Evolutionary conservation across 2,329 filamentous ascomycete species (phyloP).

Genomic region (Laburnicola sp.): DNA sequence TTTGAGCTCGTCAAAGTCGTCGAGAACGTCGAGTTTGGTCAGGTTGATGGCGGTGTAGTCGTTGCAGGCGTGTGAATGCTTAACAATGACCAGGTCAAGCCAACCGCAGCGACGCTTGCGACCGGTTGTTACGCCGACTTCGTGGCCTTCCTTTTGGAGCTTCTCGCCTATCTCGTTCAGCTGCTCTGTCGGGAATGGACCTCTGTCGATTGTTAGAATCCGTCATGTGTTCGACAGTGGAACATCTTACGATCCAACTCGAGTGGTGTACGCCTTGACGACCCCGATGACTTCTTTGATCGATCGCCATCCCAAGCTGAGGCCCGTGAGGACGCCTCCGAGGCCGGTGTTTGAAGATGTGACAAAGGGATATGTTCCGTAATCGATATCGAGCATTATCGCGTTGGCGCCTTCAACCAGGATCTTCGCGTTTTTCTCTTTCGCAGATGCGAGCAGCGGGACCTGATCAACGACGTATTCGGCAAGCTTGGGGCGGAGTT

Average conservation of each 20-base stretch:
- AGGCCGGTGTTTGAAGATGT: slow-evolving; percentile 63
- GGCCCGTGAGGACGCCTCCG: slow-evolving; percentile 65
- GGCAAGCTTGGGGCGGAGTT: slow-evolving; percentile 60
- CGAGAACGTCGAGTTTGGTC: slow-evolving; percentile 71
- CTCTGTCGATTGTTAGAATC: slow-evolving; percentile 47
- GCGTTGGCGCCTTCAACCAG: slow-evolving; percentile 71
- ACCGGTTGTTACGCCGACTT: slow-evolving; percentile 61
- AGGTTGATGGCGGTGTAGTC: slow-evolving; percentile 68
- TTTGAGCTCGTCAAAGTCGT: slow-evolving; percentile 74
- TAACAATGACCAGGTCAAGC: slow-evolving; percentile 70
- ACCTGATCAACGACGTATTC: slow-evolving; percentile 69
- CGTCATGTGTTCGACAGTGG: background rate
- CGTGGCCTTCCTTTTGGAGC: slow-evolving; percentile 59
- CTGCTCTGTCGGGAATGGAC: slow-evolving; percentile 70
- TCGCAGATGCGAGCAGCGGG: slow-evolving; percentile 63
- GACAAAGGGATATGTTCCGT: slow-evolving; percentile 62
- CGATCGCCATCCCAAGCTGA: slow-evolving; percentile 63
- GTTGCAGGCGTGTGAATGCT: slow-evolving; percentile 67
- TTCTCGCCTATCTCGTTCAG: slow-evolving; percentile 60
- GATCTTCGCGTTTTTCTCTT: slow-evolving; percentile 62
- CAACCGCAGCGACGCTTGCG: slow-evolving; percentile 65
- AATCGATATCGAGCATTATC: slow-evolving; percentile 67
- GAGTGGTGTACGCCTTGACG: slow-evolving; percentile 69
- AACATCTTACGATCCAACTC: slow-evolving; percentile 51
- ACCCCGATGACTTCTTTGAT: slow-evolving; percentile 66